These are phyloP conservation scores for Fusarium circinatum DNA, from an alignment of 2,329 filamentous ascomycete species.

Conservation along the genomic window DNA sequence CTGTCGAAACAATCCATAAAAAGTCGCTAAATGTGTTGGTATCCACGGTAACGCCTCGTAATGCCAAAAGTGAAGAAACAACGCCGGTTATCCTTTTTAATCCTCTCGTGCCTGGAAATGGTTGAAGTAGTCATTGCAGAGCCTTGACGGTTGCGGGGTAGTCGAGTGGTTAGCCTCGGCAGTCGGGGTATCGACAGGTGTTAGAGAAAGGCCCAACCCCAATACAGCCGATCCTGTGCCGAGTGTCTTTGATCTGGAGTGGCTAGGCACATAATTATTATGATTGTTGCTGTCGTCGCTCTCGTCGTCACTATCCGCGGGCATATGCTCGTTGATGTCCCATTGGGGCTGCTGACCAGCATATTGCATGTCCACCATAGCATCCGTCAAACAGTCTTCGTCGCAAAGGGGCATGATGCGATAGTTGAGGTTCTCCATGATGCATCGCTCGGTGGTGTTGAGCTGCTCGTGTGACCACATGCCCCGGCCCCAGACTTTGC, in stretches of 20 bases:
- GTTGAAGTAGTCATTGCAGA: conserved; percentile 41
- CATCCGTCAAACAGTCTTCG: conserved; percentile 65
- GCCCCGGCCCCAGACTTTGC: conserved; percentile 62
- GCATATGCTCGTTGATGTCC: conserved; percentile 43
- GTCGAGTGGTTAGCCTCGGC: conserved; percentile 19
- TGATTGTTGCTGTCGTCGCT: conserved; percentile 36
- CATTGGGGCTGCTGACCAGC: conserved; percentile 54
- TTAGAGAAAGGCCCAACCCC: conserved; percentile 42
- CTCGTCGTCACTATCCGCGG: conserved; percentile 46
- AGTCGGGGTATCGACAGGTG: conserved; percentile 41
- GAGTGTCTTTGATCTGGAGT: conserved; percentile 52
- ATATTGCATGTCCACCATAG: conserved; percentile 71
- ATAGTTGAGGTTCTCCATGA: conserved; percentile 73
- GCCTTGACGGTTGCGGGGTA: conserved; percentile 34
- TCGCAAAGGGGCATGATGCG: conserved; percentile 70
- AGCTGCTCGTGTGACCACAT: conserved; percentile 71
- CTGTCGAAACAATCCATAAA: conserved; percentile 24
- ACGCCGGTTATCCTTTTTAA: conserved; percentile 34
- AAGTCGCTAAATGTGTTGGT: conserved; percentile 38
- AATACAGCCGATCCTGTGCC: conserved; percentile 35
- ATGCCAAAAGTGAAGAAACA: conserved; percentile 29
- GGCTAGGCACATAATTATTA: conserved; percentile 44
- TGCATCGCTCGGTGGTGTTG: conserved; percentile 70
- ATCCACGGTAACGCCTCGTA: conserved; percentile 36
- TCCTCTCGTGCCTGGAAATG: conserved; percentile 35